Evolutionary conservation across 495 filamentous ascomycete species (phyloP).

Genomic region (Bryoglossum gracile): DNA sequence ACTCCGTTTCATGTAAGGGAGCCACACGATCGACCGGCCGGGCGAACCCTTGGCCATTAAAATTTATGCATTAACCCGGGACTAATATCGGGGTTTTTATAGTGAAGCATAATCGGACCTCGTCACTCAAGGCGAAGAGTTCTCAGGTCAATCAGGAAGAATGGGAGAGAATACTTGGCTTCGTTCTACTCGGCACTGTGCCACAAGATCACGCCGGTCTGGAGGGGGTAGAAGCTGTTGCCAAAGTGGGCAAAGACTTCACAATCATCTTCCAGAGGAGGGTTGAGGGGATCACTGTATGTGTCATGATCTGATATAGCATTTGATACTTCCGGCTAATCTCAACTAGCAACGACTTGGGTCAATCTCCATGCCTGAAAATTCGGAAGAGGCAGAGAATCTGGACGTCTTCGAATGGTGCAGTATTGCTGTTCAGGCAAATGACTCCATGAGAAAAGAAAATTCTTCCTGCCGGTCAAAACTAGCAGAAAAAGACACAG

Average conservation of each 20-base stretch:
- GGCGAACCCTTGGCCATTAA: slow-evolving; percentile 11
- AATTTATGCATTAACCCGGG: slow-evolving; percentile 20
- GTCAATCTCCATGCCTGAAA: slow-evolving; percentile 49
- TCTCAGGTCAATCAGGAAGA: slow-evolving; percentile 47
- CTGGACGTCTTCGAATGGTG: slow-evolving; percentile 72
- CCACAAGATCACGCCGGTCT: slow-evolving; percentile 5
- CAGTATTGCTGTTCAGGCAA: slow-evolving; percentile 37
- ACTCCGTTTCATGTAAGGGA: slow-evolving; percentile 45
- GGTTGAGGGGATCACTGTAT: slow-evolving; percentile 49
- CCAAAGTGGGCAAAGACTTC: slow-evolving; percentile 31
- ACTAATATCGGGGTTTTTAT: slow-evolving; percentile 22
- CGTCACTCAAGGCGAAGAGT: slow-evolving; percentile 42
- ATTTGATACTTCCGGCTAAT: slow-evolving; percentile 1
- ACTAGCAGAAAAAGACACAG: slow-evolving; percentile 36
- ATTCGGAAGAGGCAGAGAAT: slow-evolving; percentile 56
- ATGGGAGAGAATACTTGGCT: slow-evolving; percentile 45
- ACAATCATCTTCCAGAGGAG: slow-evolving; percentile 48
- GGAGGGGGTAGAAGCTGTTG: slow-evolving; percentile 29
- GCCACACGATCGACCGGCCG: slow-evolving; percentile 9
- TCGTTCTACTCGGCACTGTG: slow-evolving; percentile 29
- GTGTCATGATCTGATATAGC: slow-evolving; percentile 11
- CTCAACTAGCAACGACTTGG: slow-evolving; percentile 59
- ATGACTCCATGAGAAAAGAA: slow-evolving; percentile 28
- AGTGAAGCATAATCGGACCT: slow-evolving; percentile 43
- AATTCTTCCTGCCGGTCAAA: slow-evolving; percentile 40